A percentile compares a stretch with the other conserved stretches of the same genome.
Conservation (phyloP, 495 filamentous ascomycete genomes). For the Evernia prunastri region DNA sequence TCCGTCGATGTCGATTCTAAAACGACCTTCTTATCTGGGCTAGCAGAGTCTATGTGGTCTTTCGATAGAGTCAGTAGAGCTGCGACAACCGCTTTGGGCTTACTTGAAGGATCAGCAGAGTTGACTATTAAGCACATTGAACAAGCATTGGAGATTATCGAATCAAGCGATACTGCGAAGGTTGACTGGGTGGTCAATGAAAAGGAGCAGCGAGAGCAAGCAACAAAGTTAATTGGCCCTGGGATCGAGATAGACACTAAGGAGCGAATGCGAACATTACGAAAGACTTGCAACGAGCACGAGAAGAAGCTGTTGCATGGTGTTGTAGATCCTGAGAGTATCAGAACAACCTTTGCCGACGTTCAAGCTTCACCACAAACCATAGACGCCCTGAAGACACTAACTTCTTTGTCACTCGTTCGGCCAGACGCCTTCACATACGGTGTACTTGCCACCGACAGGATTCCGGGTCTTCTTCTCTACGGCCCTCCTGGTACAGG, state of each 20-base stretch:
- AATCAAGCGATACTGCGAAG: conserved; percentile 40
- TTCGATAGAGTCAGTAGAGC: conserved; percentile 57
- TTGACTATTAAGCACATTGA: conserved; percentile 31
- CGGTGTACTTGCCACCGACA: conserved; percentile 85
- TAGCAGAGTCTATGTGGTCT: conserved; percentile 51
- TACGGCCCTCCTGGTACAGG: conserved; percentile 96
- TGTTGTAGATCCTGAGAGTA: conserved; percentile 70
- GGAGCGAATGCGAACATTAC: conserved; percentile 32
- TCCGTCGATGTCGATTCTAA: conserved; percentile 33
- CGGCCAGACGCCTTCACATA: conserved; percentile 94
- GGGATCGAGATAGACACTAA: conserved; percentile 25
- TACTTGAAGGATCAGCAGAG: conserved; percentile 23
- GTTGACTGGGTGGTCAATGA: conserved; percentile 37
- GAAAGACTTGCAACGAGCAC: conserved; percentile 57
- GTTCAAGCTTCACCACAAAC: conserved; percentile 76
- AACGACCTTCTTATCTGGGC: conserved; percentile 37
- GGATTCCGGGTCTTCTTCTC: conserved; percentile 80
- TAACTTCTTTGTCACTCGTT: conserved; percentile 80
- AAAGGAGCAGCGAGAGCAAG: conserved; percentile 25
- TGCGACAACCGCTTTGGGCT: conserved; percentile 53
- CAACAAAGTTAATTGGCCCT: not conserved
- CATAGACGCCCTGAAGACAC: conserved; percentile 78
- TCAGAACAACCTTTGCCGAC: conserved; percentile 78
- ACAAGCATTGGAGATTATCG: conserved; percentile 38
- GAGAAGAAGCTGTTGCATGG: conserved; percentile 80